Evolutionary conservation across 495 filamentous ascomycete genomes (phyloP).

Genomic region (Cercophora sp.): DNA sequence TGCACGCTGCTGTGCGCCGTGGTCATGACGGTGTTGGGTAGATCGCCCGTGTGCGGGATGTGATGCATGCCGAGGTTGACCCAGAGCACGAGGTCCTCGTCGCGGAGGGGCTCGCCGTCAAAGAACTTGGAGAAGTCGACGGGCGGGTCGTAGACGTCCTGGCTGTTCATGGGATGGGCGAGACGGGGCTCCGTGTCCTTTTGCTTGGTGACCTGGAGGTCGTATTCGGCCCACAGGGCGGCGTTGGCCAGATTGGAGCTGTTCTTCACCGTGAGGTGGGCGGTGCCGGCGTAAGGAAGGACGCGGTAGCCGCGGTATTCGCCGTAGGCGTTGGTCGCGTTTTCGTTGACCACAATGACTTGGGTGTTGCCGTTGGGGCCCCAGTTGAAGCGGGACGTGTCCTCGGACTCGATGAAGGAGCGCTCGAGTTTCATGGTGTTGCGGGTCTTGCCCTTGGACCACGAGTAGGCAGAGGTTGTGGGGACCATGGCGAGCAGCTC

Average conservation of each 20-base stretch:
- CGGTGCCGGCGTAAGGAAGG: slow-evolving; percentile 31
- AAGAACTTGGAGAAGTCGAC: slow-evolving; percentile 55
- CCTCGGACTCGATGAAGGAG: slow-evolving; percentile 41
- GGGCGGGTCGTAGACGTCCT: slow-evolving; percentile 45
- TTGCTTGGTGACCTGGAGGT: slow-evolving; percentile 48
- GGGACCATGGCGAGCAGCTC: slow-evolving; percentile 40
- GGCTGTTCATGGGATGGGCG: slow-evolving; percentile 44
- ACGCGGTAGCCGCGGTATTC: slow-evolving; percentile 55
- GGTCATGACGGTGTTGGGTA: slow-evolving; percentile 52
- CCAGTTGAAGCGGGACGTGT: slow-evolving; percentile 50
- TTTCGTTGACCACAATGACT: slow-evolving; percentile 50
- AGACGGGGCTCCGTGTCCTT: slow-evolving; percentile 52
- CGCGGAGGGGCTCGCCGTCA: slow-evolving; percentile 47
- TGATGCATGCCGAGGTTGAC: slow-evolving; percentile 59
- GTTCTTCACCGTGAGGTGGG: slow-evolving; percentile 46
- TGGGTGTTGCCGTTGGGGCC: slow-evolving; percentile 46
- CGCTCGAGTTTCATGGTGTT: slow-evolving; percentile 55
- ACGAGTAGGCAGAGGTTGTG: slow-evolving; percentile 33
- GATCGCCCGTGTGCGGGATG: slow-evolving; percentile 51
- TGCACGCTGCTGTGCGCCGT: slow-evolving; percentile 41
- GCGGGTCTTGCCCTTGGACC: slow-evolving; percentile 42
- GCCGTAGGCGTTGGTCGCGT: slow-evolving; percentile 48
- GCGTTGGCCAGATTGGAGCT: slow-evolving; percentile 45
- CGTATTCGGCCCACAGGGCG: slow-evolving; percentile 45
- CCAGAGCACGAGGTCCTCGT: slow-evolving; percentile 55